Percentiles rank a stretch among this genome's conserved stretches.
phyloP scores from a whole-genome alignment of 331 rosid genomes.

The Dryas integrifolia region DNA sequence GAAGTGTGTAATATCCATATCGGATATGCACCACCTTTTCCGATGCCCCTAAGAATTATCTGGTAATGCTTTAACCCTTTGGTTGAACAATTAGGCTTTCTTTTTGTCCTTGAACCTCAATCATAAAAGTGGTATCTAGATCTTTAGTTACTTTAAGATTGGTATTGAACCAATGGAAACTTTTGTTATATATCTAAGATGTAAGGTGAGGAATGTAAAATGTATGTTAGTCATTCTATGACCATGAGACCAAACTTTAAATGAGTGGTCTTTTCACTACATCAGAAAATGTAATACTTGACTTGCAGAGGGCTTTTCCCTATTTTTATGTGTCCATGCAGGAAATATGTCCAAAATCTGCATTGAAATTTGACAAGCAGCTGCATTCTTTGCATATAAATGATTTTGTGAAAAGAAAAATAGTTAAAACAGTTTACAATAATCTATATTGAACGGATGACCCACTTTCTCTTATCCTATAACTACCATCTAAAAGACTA shows the following conservation, averaged over 20 bases:
- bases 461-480: background rate
- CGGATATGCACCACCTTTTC: too few species aligned
- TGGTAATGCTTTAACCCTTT: background rate
- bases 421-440: background rate
- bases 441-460: background rate
- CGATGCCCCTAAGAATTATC: background rate
- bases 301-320: background rate
- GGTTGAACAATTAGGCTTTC: background rate
- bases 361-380: background rate
- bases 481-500: background rate
- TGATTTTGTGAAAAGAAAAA: background rate
- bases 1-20: too few species aligned
- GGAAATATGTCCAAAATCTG: background rate
- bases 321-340: background rate
- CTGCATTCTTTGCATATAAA: background rate
- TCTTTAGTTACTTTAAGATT: too few species aligned
- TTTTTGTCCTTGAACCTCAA: background rate
- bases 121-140: background rate
- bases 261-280: background rate
- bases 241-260: background rate
- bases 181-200: background rate
- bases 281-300: background rate
- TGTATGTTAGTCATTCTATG: background rate
- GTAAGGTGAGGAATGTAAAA: background rate
- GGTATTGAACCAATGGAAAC: background rate